Percentiles rank a stretch among this genome's conserved stretches.
Evolutionary conservation across 1,284 basidiomycete species (phyloP).

Genomic region (Cryptococcus depauperatus): DNA sequence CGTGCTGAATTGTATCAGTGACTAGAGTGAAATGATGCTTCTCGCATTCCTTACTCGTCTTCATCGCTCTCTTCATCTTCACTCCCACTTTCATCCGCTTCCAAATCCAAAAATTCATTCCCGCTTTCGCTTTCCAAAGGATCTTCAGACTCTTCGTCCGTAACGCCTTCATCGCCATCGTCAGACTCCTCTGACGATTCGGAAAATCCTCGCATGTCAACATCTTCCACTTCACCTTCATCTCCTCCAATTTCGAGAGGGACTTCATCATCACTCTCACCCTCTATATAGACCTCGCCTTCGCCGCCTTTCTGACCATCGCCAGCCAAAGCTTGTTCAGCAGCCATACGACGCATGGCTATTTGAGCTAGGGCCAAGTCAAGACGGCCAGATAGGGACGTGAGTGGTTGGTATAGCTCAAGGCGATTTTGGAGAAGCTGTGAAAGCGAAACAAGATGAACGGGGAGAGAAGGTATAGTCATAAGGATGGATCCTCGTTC

Average conservation of each 20-base stretch:
- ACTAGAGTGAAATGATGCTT: no score
- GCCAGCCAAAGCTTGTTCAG: conserved; percentile 33
- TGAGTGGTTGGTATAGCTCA: conserved; percentile 71
- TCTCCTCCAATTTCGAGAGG: conserved; percentile 61
- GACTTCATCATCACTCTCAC: conserved; percentile 48
- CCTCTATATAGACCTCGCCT: conserved; percentile 45
- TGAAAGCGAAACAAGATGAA: conserved; percentile 72
- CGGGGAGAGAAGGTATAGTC: conserved; percentile 51
- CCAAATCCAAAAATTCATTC: conserved; percentile 58
- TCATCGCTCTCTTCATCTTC: conserved; percentile 57
- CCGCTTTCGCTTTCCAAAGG: conserved; percentile 48
- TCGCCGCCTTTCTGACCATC: conserved; percentile 30
- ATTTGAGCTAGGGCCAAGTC: conserved; percentile 93
- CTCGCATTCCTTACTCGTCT: no score
- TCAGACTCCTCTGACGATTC: conserved; percentile 49
- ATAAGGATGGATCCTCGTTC: conserved; percentile 89
- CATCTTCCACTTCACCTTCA: conserved; percentile 55
- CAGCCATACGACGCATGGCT: conserved; percentile 54
- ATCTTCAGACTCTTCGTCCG: conserved; percentile 52
- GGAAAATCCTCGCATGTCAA: conserved; percentile 54
- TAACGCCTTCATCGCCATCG: conserved; percentile 49
- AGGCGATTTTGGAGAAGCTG: conserved; percentile 72
- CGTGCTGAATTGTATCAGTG: no score
- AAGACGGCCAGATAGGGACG: conserved; percentile 78
- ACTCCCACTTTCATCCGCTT: conserved; percentile 49